Conservation (phyloP, 2,329 filamentous ascomycete species). For the Fusarium tuaranense region DNA sequence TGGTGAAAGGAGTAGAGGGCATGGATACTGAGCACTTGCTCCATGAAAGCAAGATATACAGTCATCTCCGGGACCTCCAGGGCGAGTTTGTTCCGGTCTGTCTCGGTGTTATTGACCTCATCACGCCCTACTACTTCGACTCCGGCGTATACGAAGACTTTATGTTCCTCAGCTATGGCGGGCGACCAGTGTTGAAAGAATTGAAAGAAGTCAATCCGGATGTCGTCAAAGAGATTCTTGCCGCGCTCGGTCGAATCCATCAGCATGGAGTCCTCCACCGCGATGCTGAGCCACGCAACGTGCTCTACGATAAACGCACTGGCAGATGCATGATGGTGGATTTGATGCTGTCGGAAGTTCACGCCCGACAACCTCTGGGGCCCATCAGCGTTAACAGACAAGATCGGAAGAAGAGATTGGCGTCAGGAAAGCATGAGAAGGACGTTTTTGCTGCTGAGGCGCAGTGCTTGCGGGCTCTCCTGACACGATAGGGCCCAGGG, state of each 20-base stretch:
- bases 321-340: background rate
- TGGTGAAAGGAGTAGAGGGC: slow-evolving; percentile 53
- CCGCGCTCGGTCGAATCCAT: background rate
- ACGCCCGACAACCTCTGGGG: background rate
- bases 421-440: background rate
- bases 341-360: background rate
- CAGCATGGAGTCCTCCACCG: background rate
- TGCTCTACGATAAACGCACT: slow-evolving; percentile 42
- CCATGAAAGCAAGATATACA: slow-evolving; percentile 49
- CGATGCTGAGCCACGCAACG: slow-evolving; percentile 43
- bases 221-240: background rate
- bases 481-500: background rate
- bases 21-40: slow-evolving; percentile 35
- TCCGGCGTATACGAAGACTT: background rate
- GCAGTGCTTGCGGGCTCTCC: background rate
- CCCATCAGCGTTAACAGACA: background rate
- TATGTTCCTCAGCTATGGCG: background rate
- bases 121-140: background rate
- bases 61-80: slow-evolving; percentile 45
- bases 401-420: background rate
- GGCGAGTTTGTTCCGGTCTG: slow-evolving; percentile 51
- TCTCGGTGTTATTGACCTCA: slow-evolving; percentile 47
- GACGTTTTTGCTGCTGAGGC: background rate
- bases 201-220: background rate
- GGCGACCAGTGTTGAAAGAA: background rate